Base-by-base conservation (phyloP, 306 rosid species). In the Lathyrus aphaca region DNA sequence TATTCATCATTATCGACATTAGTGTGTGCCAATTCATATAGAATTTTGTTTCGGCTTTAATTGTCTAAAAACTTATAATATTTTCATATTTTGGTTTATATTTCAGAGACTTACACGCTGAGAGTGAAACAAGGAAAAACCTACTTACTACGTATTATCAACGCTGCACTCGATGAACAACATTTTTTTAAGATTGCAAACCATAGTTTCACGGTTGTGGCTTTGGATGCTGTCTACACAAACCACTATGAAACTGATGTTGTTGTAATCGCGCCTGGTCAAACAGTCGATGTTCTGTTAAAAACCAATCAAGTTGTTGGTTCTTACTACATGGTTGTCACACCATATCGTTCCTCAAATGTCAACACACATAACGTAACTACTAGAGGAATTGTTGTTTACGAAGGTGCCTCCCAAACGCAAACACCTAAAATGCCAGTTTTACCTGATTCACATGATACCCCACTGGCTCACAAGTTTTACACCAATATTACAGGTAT, bases 321-420 rank as follows among this genome's bases (percentile, higher is more conserved):
- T 0, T 88, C 95, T 1, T 91, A 91, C 40, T 86, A 85, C 84
- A 88, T 88, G 91, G 96, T 83, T 81, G 12, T 35, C 71, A 57
- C 2, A 10, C 71, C 66, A 13, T 21, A 14, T 30, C 14, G 7
- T 2, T 45, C 77, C 11, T 39, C 72, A 5, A 1, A 0, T 0
- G 63, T 66, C 0, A 0, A 0, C 0, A 27, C 62, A 23, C 62
- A 74, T 11, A 61, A 60, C 60, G 49, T 84, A 3, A 77, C 79
- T 30, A 82, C 91, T 0, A 60, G 84, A 21, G 93, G 86, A 1
- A 13, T 85, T 18, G 6, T 91, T 15, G 2, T 12, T 40, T 91
- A 91, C 35, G 54, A 63, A 6, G 72, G 77, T 13, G 68, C 73
- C 29, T 27, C 56, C 15, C 12, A 18, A 0, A 43, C 79, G 37